These are phyloP conservation scores for Noccaea bulbosa DNA, from an alignment of 345 rosid species.

Conservation along the genomic window DNA sequence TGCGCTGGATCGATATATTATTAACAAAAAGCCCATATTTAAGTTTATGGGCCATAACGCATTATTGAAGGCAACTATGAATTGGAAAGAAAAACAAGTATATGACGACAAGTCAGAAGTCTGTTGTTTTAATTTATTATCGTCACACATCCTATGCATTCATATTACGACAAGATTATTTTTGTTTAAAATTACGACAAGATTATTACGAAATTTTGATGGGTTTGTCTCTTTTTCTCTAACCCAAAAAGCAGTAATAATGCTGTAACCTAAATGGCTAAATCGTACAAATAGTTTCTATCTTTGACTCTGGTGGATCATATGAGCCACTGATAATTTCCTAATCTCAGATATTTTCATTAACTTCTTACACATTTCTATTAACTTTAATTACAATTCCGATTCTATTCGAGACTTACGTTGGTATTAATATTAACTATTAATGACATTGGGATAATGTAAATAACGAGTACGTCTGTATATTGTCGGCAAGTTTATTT, in stretches of 20 bases:
- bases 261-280: conserved; percentile 29
- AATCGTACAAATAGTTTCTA: conserved; percentile 26
- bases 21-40: conserved; percentile 2
- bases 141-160: conserved; percentile 13
- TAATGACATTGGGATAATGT: too few species aligned
- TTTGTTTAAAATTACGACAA: conserved; percentile 20
- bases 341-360: neutral
- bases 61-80: too few species aligned
- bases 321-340: conserved; percentile 7
- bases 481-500: neutral
- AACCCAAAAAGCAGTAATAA: conserved; percentile 29
- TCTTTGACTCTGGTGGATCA: conserved; percentile 30
- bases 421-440: too few species aligned
- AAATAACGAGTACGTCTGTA: conserved; percentile 1
- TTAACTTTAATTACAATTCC: neutral
- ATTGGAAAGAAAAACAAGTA: too few species aligned
- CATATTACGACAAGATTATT: conserved; percentile 26
- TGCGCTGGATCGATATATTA: neutral
- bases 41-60: conserved; percentile 2
- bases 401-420: too few species aligned
- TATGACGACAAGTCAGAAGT: conserved; percentile 10
- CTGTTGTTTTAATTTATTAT: conserved; percentile 8
- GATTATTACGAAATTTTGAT: conserved; percentile 29
- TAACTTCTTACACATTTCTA: conserved; percentile 13
- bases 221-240: conserved; percentile 30